These are phyloP conservation scores for Phialemoniopsis sp. DNA, from an alignment of 2,329 filamentous ascomycete species.

Conservation along the genomic window DNA sequence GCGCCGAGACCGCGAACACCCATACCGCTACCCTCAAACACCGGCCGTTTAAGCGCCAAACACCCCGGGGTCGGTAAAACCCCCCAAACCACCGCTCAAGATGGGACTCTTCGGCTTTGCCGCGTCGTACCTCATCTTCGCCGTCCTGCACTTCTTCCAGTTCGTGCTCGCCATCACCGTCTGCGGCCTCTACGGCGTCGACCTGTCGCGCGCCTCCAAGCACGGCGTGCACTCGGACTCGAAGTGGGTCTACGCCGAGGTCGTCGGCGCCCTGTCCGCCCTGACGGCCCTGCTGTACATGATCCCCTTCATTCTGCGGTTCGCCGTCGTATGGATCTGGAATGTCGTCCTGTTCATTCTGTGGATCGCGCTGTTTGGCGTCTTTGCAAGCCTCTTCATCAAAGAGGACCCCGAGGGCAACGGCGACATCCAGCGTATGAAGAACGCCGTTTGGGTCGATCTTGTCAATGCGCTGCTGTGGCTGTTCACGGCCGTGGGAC, in stretches of 20 bases:
- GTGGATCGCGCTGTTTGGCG: conserved; percentile 77
- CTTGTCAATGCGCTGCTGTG: conserved; percentile 72
- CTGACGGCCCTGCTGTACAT: conserved; percentile 63
- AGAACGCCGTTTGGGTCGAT: conserved; percentile 82
- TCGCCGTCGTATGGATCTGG: conserved; percentile 59
- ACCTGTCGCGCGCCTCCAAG: conserved; percentile 53
- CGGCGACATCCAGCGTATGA: conserved; percentile 68
- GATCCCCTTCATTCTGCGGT: conserved; percentile 54
- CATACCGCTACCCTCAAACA: too few relatives aligned
- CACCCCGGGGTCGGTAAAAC: too few relatives aligned
- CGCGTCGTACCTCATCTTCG: conserved; percentile 50
- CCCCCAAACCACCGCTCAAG: conserved; percentile 7
- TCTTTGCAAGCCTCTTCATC: conserved; percentile 81
- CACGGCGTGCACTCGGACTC: conserved; percentile 49
- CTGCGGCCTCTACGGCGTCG: conserved; percentile 72
- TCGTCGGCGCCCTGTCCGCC: conserved; percentile 62
- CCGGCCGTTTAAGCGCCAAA: too few relatives aligned
- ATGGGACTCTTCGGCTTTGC: conserved; percentile 43
- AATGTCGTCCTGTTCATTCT: conserved; percentile 70
- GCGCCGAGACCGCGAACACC: too few relatives aligned
- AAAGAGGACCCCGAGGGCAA: conserved; percentile 61
- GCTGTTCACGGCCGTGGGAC: conserved; percentile 58
- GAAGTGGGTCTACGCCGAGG: conserved; percentile 76
- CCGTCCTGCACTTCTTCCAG: conserved; percentile 67
- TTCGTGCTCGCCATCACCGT: conserved; percentile 74